Evolutionary conservation across 345 rosid genomes (phyloP).

Genomic region (Brassica nigra): DNA sequence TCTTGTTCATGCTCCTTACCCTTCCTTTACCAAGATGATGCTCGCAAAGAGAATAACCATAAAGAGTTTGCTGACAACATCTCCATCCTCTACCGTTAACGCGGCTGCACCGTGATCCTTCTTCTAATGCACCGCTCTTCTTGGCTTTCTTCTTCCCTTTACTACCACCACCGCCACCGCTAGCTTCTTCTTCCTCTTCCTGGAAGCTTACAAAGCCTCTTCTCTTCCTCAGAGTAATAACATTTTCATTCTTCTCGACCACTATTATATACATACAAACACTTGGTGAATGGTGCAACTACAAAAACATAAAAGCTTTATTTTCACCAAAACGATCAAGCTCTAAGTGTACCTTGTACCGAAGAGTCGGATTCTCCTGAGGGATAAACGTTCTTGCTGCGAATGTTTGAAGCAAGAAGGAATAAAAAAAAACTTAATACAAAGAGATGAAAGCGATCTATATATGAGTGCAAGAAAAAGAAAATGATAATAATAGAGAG

Average conservation of each 20-base stretch:
- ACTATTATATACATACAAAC: constrained; percentile 30
- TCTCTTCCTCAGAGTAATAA: constrained; percentile 66
- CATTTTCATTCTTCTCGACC: constrained; percentile 53
- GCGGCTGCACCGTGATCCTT: constrained; percentile 92
- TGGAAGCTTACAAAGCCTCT: constrained; percentile 50
- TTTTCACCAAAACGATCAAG: neutral
- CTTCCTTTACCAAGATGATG: constrained; percentile 97
- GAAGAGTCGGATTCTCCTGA: constrained; percentile 37
- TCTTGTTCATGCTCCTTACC: constrained; percentile 66
- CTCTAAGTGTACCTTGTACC: constrained; percentile 49
- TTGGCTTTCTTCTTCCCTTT: constrained; percentile 57
- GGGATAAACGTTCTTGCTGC: constrained; percentile 40
- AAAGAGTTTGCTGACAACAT: constrained; percentile 89
- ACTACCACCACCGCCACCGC: constrained; percentile 15
- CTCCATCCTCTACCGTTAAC: constrained; percentile 99
- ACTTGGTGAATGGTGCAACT: constrained; percentile 26
- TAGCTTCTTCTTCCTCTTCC: constrained; percentile 13
- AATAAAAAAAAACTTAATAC: neutral
- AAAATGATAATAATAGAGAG: constrained; percentile 23
- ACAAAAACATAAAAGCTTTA: neutral
- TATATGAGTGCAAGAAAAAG: constrained; percentile 9
- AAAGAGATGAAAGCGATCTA: constrained; percentile 30
- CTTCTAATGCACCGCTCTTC: constrained; percentile 57
- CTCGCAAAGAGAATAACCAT: constrained; percentile 92
- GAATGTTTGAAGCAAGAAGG: constrained; percentile 28